These are phyloP conservation scores for Phanerodontia chrysosporium DNA, from an alignment of 768 basidiomycete genomes.

Conservation along the genomic window DNA sequence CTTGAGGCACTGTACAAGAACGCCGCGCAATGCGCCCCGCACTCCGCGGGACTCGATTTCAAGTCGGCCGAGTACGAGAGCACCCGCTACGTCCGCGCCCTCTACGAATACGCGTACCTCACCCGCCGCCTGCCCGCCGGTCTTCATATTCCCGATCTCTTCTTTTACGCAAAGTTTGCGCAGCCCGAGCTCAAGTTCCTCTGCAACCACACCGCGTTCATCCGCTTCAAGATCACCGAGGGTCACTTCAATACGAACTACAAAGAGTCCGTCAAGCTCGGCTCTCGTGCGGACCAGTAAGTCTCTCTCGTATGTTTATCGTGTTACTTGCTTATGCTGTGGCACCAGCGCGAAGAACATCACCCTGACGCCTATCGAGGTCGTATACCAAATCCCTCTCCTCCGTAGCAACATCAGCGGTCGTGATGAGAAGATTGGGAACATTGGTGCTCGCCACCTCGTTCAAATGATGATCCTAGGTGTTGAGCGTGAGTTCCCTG, in stretches of 20 bases:
- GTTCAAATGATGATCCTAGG: slow-evolving; percentile 3
- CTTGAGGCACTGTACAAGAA: slow-evolving; percentile 20
- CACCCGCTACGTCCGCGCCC: slow-evolving; percentile 5
- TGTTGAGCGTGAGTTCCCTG: not conserved
- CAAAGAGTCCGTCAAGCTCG: slow-evolving; percentile 1
- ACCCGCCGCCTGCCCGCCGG: not conserved
- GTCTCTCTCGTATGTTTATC: not conserved
- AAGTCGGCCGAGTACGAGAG: slow-evolving; percentile 12
- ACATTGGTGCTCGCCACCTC: not conserved
- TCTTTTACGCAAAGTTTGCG: slow-evolving; percentile 14
- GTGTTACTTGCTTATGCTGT: not conserved
- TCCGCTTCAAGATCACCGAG: slow-evolving; percentile 17
- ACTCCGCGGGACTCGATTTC: slow-evolving; percentile 3
- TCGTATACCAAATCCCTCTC: slow-evolving; percentile 20
- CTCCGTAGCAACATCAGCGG: slow-evolving; percentile 2
- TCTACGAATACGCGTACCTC: slow-evolving; percentile 10
- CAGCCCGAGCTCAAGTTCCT: slow-evolving; percentile 23
- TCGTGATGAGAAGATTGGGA: slow-evolving; percentile 3
- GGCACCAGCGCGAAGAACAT: not conserved
- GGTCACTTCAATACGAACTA: slow-evolving; percentile 20
- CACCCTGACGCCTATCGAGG: slow-evolving; percentile 3
- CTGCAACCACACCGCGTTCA: slow-evolving; percentile 26
- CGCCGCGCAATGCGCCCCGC: slow-evolving; percentile 13
- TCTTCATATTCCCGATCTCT: not conserved
- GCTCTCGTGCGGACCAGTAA: not conserved